Conservation (phyloP, 257 asterid genomes). For the Datura wrightii region DNA sequence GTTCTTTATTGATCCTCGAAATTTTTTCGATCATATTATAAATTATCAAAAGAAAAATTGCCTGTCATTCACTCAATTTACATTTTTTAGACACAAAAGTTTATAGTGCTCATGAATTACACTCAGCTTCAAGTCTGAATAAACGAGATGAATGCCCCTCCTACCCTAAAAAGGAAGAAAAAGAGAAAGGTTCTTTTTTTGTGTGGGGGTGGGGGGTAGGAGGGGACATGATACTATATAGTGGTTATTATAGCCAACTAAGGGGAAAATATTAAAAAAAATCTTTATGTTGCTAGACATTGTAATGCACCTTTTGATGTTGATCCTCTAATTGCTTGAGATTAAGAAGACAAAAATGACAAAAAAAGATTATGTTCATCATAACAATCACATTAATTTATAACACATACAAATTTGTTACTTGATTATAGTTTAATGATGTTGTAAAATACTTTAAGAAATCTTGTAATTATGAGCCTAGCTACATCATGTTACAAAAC, state of each 20-base stretch:
- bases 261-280: background rate
- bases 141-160: background rate
- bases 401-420: background rate
- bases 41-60: background rate
- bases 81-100: background rate
- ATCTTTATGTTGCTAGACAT: conserved; percentile 12
- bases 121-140: background rate
- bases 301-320: background rate
- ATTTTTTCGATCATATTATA: background rate
- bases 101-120: conserved; percentile 8
- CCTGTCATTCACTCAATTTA: background rate
- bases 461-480: conserved; percentile 6
- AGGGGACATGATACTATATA: conserved; percentile 3
- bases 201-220: background rate
- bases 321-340: background rate
- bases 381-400: conserved; percentile 1
- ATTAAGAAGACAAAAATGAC: background rate
- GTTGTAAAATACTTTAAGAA: background rate
- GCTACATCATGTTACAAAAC: conserved; percentile 2
- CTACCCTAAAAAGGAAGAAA: conserved; percentile 2
- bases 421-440: conserved; percentile 20
- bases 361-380: background rate
- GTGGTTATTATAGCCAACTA: conserved; percentile 4
- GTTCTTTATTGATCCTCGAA: background rate
- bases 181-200: background rate